Percentiles rank a stretch among this genome's conserved stretches.
These are phyloP conservation scores for Ajuga chamaepitys DNA, from an alignment of 257 asterid genomes.

Conservation along the genomic window DNA sequence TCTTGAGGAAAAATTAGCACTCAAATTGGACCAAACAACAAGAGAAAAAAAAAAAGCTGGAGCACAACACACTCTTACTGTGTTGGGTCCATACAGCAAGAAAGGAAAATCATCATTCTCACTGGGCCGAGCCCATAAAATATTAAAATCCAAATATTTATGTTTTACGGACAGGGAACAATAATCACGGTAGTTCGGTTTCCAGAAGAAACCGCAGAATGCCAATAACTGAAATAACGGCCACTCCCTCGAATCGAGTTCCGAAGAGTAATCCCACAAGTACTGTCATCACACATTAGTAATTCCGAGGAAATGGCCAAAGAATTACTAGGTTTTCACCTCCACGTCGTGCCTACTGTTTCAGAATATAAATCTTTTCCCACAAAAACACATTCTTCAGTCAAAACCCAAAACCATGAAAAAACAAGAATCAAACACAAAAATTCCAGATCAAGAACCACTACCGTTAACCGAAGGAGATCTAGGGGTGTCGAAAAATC, in stretches of 20 bases:
- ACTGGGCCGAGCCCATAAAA: conserved; percentile 4
- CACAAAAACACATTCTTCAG: conserved; percentile 22
- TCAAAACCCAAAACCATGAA: conserved; percentile 13
- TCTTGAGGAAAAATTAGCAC: no score
- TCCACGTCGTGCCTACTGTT: conserved; percentile 8
- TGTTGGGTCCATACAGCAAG: no score
- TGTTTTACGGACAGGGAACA: no score
- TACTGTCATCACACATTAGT: no score
- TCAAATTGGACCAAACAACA: no score
- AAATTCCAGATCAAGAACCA: conserved; percentile 1
- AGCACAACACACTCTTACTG: no score
- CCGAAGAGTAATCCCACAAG: not conserved
- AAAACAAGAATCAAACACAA: conserved; percentile 8
- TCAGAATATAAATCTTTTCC: conserved; percentile 14
- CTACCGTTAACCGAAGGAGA: not conserved
- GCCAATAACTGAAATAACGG: conserved; percentile 27
- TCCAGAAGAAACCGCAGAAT: not conserved
- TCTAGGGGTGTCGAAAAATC: not conserved
- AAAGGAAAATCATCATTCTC: no score
- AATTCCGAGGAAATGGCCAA: conserved; percentile 21
- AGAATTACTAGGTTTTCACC: conserved; percentile 7
- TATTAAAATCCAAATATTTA: no score
- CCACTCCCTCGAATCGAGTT: not conserved
- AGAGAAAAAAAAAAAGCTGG: no score
- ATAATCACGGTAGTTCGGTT: not conserved